Evolutionary conservation across 2,329 filamentous ascomycete genomes (phyloP).

Genomic region (Aspergillus flavus): DNA sequence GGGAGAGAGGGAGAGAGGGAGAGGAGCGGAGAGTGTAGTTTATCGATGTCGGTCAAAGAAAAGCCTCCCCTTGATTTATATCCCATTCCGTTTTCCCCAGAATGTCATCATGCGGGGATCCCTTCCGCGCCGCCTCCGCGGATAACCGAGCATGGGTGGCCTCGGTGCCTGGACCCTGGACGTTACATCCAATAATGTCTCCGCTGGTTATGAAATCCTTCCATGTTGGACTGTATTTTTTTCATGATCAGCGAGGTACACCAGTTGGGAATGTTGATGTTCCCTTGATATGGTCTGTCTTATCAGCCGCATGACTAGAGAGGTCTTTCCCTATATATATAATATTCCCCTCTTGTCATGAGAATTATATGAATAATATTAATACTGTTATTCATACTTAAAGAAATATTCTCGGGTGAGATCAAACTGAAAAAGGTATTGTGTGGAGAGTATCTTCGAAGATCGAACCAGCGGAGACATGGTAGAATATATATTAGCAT

Average conservation of each 20-base stretch:
- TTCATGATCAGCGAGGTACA: not conserved
- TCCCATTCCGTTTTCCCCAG: slow-evolving; percentile 3
- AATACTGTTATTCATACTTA: too few species aligned
- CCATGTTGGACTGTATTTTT: not conserved
- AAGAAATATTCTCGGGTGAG: too few species aligned
- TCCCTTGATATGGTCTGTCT: not conserved
- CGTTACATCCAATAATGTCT: not conserved
- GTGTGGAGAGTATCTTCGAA: too few species aligned
- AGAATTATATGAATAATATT: too few species aligned
- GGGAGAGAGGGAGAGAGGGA: not conserved
- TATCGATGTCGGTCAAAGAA: not conserved
- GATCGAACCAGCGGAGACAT: too few species aligned
- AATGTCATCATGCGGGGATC: slow-evolving; percentile 5
- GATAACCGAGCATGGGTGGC: slow-evolving; percentile 1
- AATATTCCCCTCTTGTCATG: too few species aligned
- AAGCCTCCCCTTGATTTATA: slow-evolving; percentile 1
- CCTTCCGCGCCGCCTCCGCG: not conserved
- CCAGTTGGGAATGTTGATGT: not conserved
- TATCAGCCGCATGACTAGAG: too few species aligned
- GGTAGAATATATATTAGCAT: too few species aligned
- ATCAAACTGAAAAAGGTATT: too few species aligned
- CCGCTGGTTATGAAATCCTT: not conserved
- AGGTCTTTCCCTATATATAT: too few species aligned
- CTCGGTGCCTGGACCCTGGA: slow-evolving; percentile 1
- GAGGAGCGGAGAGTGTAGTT: not conserved